A percentile compares a stretch with the other conserved stretches of the same genome.
phyloP scores from a whole-genome alignment of 306 rosid species.

The Rubus idaeus region DNA sequence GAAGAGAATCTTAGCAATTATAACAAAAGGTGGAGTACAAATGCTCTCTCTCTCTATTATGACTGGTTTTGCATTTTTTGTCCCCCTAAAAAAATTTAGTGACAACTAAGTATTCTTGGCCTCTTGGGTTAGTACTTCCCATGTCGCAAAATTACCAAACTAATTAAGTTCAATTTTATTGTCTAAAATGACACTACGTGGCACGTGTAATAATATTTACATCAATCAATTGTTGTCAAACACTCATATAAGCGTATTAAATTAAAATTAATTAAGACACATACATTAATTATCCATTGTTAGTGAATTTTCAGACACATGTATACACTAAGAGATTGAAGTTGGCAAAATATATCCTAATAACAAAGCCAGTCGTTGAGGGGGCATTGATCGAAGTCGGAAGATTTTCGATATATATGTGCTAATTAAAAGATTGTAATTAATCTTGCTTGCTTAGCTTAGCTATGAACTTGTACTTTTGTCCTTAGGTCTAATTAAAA shows the following conservation, averaged over 20 bases:
- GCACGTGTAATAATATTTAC: no score
- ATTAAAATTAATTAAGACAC: no score
- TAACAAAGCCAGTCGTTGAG: no score
- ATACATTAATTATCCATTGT: no score
- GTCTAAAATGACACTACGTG: background rate
- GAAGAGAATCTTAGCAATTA: background rate
- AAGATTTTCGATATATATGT: background rate
- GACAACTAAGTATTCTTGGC: background rate
- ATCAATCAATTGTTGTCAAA: no score
- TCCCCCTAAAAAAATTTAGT: background rate
- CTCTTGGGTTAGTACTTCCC: background rate
- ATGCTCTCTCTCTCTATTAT: background rate
- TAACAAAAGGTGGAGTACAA: background rate
- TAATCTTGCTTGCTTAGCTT: background rate
- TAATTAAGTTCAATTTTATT: background rate
- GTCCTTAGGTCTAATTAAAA: background rate
- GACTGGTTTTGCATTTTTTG: background rate
- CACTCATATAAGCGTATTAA: no score
- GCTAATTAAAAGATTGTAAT: conserved; percentile 2
- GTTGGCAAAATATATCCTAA: no score
- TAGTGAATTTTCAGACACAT: no score
- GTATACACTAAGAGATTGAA: no score
- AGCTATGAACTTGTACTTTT: background rate
- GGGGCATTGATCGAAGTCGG: no score
- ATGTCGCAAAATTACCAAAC: background rate